Base-by-base conservation (phyloP, 1,139 yeast genomes). In the Yamadazyma epiphylla region DNA sequence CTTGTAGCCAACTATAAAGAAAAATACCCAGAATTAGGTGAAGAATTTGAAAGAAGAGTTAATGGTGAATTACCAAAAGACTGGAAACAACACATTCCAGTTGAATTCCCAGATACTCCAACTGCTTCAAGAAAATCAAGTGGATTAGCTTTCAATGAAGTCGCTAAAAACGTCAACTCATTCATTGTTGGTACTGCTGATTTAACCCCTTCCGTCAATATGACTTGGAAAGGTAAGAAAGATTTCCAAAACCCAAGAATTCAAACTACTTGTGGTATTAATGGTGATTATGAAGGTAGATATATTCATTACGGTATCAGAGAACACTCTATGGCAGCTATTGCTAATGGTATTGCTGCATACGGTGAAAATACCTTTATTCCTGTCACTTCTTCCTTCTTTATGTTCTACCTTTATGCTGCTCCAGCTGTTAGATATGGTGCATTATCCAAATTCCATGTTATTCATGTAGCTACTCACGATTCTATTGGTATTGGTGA, bases 401-500 rank as follows among this genome's bases (percentile, higher is more conserved):
- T 59, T 32, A 59, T 58, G 57, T 60, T 60, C 36, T 58, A 58
- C 37, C 42, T 59, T 24, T 60, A 60, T 38, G 60, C 64, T 15
- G 61, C 65, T 2, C 58, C 63, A 16, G 64, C 58, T 6, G 60
- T 60, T 13, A 47, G 66, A 36, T 53, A 53, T 45, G 60, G 60
- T 15, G 61, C 67, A 1, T 41, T 61, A 20, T 45, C 50, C 15
- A 35, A 51, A 9, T 42, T 58, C 14, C 55, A 55, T 32, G 58
- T 51, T 3, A 53, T 59, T 28, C 62, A 58, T 39, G 60, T 60
- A 11, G 67, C 62, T 14, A 59, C 66, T 5, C 67, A 60, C 31
- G 67, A 61, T 32, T 59, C 66, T 12, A 53, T 60, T 32, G 64
- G 62, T 28, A 53, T 48, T 22, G 67, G 67, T 21, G 64, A 60